Evolutionary conservation across 352 stramenopile species (phyloP), one percentile per base, ranked within the genome.

Genomic region (Phytophthora fragariaefolia): DNA sequence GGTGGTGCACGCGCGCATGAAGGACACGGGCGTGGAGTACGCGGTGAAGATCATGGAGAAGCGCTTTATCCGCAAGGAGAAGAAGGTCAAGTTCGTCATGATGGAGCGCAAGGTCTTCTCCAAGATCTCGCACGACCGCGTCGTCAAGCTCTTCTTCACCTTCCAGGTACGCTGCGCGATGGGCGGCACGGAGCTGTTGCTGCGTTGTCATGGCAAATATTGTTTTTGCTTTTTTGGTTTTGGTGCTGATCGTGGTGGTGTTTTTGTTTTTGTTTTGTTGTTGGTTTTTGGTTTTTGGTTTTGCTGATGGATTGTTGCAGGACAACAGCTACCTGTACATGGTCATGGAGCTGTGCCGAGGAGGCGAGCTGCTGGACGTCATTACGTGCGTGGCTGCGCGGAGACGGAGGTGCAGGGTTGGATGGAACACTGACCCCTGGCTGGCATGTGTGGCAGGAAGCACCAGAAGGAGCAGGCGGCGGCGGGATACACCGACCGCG

Each of bases 1-100:
- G 65, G 89, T 95, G 10, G 89, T 96, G 46, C 89, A 97, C 47
- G 87, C 89, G 40, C 86, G 88, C n/a, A 95, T 95, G 82, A 97
- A 97, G 56, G 83, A 93, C 70, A 93, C 79, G 17, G 74, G 74
- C n/a, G 77, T 73, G 5, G 85, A 97, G 69, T 97, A 96, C 59
- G 90, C 90, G 1, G 83, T 97, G 17, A 97, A 97, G 75, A 96
- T 97, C 58, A 97, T 97, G 89, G 90, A 97, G 63, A 96, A 97
- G 69, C 76, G 82, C 38, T 95, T 96, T 68, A 96, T 97, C 64
- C 87, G 85, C 54, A 93, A 93, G 74, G 89, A 97, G 71, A 96
- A 96, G 69, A 97, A 97, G 63, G 89, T 96, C 62, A 95, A 92
- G 61, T 94, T 95, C 60, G 87, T 96, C 58, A 94, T 97, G 82